Base-by-base conservation (phyloP, 2,329 filamentous ascomycete genomes). In the Fusarium citri region DNA sequence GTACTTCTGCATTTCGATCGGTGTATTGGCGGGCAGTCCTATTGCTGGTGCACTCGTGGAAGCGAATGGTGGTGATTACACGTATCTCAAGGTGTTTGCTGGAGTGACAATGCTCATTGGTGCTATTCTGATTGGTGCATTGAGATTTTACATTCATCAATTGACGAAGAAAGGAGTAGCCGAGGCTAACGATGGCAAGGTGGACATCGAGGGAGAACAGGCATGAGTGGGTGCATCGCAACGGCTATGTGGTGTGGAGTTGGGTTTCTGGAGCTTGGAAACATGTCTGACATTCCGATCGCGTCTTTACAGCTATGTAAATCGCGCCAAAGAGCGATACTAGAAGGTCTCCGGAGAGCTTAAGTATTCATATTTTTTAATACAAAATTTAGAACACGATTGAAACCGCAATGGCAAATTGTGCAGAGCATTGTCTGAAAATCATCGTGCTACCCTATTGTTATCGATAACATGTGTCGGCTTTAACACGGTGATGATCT, bases 291-390 rank as follows among this genome's bases (percentile, higher is more conserved):
- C 34, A 37, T n/a, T 37, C 34, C 18, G 10, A n/a, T 12, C 6
- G 10, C 34, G 10, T 37, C 10, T 37, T 37, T 4, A n/a, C 4
- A 37, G 6, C 5, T 4, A n/a, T 37, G 10, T 4, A n/a, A 7
- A n/a, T 12, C 34, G 18, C 18, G 34, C n/a, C 3, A 37, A 11
- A 12, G 1, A 6, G 10, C 3, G 18, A 37, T 9, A 37, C 34
- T 11, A 7, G 6, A 7, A 7, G 0, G 1, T n/a, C 10, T 37
- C 3, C 6, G 1, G 6, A n/a, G 6, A n/a, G 18, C 10, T 2
- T 37, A 12, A n/a, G 2, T 4, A 4, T 12, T 11, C 6, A 12
- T 0, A n/a, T 3, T 3, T 12, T n/a, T 37, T 7, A 8, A n/a
- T n/a, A 12, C 18, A n/a, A 2, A 12, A n/a, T n/a, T 11, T 6